Conservation (phyloP, 306 rosid species). For the Castanopsis chinensis region DNA sequence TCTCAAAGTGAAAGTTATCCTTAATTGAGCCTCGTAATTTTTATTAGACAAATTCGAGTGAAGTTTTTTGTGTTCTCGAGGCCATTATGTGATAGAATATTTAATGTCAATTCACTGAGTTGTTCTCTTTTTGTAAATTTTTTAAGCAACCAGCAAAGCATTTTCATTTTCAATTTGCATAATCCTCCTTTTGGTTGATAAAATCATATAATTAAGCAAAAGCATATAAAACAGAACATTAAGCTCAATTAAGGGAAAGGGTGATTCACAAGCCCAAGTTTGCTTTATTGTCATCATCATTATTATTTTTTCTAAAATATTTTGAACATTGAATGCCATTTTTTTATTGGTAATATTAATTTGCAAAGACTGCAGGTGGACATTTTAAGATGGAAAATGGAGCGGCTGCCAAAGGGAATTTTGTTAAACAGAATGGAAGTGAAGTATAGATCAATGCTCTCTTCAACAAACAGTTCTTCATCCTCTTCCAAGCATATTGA, state of each 20-base stretch:
- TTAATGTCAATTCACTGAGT: neutral
- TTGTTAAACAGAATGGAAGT: slow-evolving; percentile 81
- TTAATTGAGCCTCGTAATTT: neutral
- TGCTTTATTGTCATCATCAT: neutral
- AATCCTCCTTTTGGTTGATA: no score
- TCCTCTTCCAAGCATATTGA: slow-evolving; percentile 62
- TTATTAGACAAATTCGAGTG: neutral
- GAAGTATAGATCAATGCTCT: slow-evolving; percentile 78
- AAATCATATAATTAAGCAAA: neutral
- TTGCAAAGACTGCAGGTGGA: slow-evolving; percentile 57
- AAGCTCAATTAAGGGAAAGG: neutral
- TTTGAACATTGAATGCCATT: neutral
- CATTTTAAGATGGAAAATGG: slow-evolving; percentile 82
- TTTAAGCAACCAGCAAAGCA: neutral
- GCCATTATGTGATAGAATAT: neutral
- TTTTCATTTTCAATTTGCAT: neutral
- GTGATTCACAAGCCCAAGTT: no score
- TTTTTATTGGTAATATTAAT: neutral
- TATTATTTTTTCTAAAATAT: slow-evolving; percentile 1
- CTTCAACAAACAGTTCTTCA: slow-evolving; percentile 51
- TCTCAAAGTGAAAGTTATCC: neutral
- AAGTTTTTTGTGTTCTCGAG: neutral
- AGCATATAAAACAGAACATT: neutral
- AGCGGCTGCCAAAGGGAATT: slow-evolving; percentile 73
- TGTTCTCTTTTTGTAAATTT: neutral